Conservation (phyloP, 2,329 filamentous ascomycete genomes). For the Lanzia echinophila region DNA sequence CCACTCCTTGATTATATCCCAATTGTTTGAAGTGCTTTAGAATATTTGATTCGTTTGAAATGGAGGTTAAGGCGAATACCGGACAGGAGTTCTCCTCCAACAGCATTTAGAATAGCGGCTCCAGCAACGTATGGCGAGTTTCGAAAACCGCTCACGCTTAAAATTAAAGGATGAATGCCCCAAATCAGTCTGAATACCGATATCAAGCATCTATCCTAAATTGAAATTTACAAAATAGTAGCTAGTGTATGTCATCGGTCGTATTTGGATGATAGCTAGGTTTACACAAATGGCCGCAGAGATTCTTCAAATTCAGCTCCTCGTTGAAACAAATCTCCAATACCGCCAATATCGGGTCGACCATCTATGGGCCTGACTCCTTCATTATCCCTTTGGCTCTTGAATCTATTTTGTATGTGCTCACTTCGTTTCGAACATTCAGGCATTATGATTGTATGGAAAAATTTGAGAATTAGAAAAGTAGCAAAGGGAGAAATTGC, state of each 20-base stretch:
- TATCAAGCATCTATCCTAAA: too few species aligned
- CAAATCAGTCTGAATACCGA: too few species aligned
- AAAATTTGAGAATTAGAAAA: background rate
- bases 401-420: background rate
- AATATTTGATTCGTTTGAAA: background rate
- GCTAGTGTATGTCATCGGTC: background rate
- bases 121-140: constrained; percentile 4
- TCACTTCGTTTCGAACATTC: background rate
- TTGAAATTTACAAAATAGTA: too few species aligned
- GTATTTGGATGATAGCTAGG: background rate
- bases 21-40: constrained; percentile 19
- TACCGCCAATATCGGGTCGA: background rate
- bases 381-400: background rate
- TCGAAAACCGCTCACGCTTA: background rate
- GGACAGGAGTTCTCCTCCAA: constrained; percentile 5
- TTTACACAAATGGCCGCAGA: background rate
- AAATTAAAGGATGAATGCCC: too few species aligned
- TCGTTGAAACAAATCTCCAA: background rate
- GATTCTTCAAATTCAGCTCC: background rate
- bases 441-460: background rate
- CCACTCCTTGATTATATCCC: constrained; percentile 41
- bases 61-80: background rate
- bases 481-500: background rate
- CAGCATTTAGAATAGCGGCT: background rate
- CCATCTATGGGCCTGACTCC: background rate